phyloP scores from a whole-genome alignment of 345 rosid species.

The Camelina laxa region DNA sequence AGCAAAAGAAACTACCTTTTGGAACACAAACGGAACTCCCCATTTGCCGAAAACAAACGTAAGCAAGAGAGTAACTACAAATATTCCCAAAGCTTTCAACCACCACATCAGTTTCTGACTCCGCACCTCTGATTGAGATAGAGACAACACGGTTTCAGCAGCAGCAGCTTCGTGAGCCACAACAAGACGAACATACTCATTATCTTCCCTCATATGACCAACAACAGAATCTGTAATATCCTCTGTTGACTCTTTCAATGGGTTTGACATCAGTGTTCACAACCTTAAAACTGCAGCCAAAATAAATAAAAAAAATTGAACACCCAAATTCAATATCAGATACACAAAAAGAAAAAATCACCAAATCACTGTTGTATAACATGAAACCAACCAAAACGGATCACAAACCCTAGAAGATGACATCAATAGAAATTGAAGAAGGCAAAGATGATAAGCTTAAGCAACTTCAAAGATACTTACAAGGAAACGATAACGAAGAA shows the following conservation, averaged over 20 bases:
- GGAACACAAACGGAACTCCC: conserved; percentile 82
- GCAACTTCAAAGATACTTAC: conserved; percentile 29
- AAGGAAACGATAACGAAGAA: conserved; percentile 30
- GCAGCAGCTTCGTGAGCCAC: conserved; percentile 51
- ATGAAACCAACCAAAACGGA: background rate
- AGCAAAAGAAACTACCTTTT: conserved; percentile 53
- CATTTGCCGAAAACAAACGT: conserved; percentile 66
- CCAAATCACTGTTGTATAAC: conserved; percentile 13
- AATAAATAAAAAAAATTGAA: background rate
- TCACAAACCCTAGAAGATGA: conserved; percentile 21
- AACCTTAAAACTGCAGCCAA: background rate
- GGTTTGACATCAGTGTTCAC: conserved; percentile 48
- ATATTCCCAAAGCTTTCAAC: conserved; percentile 56
- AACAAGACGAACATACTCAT: conserved; percentile 77
- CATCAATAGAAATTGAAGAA: conserved; percentile 14
- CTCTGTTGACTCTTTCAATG: conserved; percentile 45
- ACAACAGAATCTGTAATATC: conserved; percentile 33
- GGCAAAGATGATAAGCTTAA: conserved; percentile 31
- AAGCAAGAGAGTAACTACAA: conserved; percentile 38
- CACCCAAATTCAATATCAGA: conserved; percentile 15
- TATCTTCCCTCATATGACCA: conserved; percentile 55
- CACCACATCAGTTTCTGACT: conserved; percentile 58
- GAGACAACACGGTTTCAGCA: conserved; percentile 43
- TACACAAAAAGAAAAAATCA: conserved; percentile 14
- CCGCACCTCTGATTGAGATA: conserved; percentile 42